Evolutionary conservation across 768 basidiomycete genomes (phyloP), one percentile per base, ranked within the genome.

Genomic region (Rhodocollybia butyracea): DNA sequence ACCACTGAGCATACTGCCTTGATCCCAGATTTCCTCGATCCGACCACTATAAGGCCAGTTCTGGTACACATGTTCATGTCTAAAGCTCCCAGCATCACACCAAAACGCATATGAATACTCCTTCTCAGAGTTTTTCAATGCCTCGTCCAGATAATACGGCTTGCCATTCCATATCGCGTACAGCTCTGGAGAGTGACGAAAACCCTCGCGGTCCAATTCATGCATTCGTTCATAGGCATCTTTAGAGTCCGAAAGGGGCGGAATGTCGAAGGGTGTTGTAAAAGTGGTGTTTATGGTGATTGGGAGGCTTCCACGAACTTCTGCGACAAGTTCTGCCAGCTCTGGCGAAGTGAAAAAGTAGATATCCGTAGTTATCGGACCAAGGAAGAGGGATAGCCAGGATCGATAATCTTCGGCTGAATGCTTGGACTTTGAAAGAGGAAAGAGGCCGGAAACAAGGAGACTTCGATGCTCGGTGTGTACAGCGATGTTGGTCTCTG

Each of bases 81-180:
- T 64, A 60, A 85, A 81, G 57, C 79, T 78, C 6, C 78, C 81
- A 2, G 82, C 80, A 58, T 84, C 82, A 32, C 68, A 73, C 83
- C 82, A 85, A 58, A 85, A 84, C 1, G 74, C 78, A 64, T 80
- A 84, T 22, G 79, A 74, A 56, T 79, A 83, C 10, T 62, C 52
- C 56, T 68, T 61, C 4, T 68, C 68, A 57, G 40, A 67, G 55
- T 68, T 69, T 32, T 62, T 59, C 3, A 76, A 58, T 5, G 74
- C 81, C 38, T 76, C 68, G 29, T 74, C 66, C 36, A 84, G 68
- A 45, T 80, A 72, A 63, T 73, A 82, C 8, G 81, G 73, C 61
- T 84, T 84, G 0, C 73, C 74, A 54, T 79, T 79, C 81, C 81
- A 82, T 1, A 82, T 68, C 2, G 81, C 80, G 59, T 82, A 83